These are phyloP conservation scores for Kuraishia cidri DNA, from an alignment of 805 yeast genomes.

Conservation along the genomic window DNA sequence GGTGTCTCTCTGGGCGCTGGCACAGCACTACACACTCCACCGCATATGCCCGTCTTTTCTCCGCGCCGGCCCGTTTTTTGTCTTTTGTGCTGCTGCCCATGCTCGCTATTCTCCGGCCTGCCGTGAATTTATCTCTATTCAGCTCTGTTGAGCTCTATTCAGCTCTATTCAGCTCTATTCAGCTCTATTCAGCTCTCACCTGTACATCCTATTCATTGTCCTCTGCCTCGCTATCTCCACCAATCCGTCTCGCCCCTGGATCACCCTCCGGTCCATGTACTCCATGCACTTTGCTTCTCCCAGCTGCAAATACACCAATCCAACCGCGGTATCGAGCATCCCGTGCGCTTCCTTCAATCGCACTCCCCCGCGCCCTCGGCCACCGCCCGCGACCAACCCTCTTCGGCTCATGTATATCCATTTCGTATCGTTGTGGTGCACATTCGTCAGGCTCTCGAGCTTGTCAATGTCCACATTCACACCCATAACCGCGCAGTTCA, in stretches of 20 bases:
- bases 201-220: background rate
- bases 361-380: background rate
- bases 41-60: no score
- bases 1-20: no score
- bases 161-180: background rate
- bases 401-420: no score
- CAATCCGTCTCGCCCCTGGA: conserved; percentile 5
- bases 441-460: no score
- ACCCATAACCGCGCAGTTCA: no score
- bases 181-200: no score
- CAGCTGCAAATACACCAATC: conserved; percentile 14
- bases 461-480: no score
- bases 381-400: no score
- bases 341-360: background rate
- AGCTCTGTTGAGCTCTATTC: background rate
- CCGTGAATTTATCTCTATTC: background rate
- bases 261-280: conserved; percentile 17
- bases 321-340: conserved; percentile 14
- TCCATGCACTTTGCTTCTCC: conserved; percentile 9
- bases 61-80: no score
- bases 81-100: no score
- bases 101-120: background rate
- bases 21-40: no score
- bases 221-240: background rate
- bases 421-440: no score